phyloP scores from a whole-genome alignment of 2,329 filamentous ascomycete species.

The Epichloe sp. region DNA sequence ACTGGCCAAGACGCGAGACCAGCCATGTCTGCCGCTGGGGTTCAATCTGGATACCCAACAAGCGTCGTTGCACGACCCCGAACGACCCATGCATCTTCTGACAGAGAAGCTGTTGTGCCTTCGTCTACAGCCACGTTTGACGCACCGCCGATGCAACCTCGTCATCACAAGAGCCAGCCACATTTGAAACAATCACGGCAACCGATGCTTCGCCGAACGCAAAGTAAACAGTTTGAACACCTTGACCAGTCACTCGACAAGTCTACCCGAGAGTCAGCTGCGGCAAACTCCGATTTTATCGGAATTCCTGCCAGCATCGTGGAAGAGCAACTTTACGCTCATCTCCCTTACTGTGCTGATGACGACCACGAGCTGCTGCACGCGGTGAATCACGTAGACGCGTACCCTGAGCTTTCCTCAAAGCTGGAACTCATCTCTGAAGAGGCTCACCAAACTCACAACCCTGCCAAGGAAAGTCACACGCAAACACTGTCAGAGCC shows the following conservation, averaged over 20 bases:
- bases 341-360: conserved; percentile 13
- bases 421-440: conserved; percentile 20
- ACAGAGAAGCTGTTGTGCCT: conserved; percentile 2
- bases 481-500: conserved; percentile 24
- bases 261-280: not conserved
- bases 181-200: conserved; percentile 30
- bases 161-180: conserved; percentile 42
- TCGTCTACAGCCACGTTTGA: conserved; percentile 8
- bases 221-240: conserved; percentile 28
- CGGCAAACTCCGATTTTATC: conserved; percentile 2
- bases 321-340: conserved; percentile 9
- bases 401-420: conserved; percentile 11
- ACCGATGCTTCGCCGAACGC: conserved; percentile 28
- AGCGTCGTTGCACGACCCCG: not conserved
- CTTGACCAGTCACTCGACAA: conserved; percentile 7
- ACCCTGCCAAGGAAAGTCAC: conserved; percentile 13
- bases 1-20: conserved; percentile 4
- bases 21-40: conserved; percentile 3
- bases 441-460: conserved; percentile 14
- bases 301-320: conserved; percentile 7
- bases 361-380: conserved; percentile 12
- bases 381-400: conserved; percentile 13
- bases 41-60: not conserved
- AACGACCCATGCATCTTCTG: conserved; percentile 1
- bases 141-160: conserved; percentile 21